Conservation (phyloP, 306 rosid genomes). For the cucumber (Cucumis sativus) region DNA sequence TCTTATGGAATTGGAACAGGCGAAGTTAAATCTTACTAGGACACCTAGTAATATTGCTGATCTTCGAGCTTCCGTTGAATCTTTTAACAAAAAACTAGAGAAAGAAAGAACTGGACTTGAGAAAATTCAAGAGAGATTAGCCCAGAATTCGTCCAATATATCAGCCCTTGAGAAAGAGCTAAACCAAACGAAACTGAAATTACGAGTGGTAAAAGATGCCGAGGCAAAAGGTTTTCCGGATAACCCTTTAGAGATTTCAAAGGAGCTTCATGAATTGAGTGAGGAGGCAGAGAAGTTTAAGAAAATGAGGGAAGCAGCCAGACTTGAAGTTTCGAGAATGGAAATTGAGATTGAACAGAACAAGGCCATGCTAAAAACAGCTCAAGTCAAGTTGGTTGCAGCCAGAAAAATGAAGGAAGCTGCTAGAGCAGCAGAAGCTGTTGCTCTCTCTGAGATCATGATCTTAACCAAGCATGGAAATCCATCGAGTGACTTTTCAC, state of each 20-base stretch:
- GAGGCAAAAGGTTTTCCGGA: conserved; percentile 30
- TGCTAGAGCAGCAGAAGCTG: conserved; percentile 77
- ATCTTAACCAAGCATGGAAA: conserved; percentile 34
- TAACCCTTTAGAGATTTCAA: conserved; percentile 39
- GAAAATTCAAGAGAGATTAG: conserved; percentile 65
- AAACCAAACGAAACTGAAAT: conserved; percentile 48
- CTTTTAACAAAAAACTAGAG: conserved; percentile 57
- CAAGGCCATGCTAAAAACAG: conserved; percentile 52
- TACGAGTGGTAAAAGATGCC: conserved; percentile 48
- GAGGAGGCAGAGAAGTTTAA: conserved; percentile 64
- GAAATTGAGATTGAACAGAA: conserved; percentile 75
- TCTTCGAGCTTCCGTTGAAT: conserved; percentile 58
- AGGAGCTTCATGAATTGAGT: conserved; percentile 55
- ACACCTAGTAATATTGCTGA: conserved; percentile 71
- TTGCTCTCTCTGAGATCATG: conserved; percentile 62
- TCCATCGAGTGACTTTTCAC: conserved; percentile 23
- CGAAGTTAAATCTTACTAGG: conserved; percentile 60
- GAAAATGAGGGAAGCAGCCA: conserved; percentile 60
- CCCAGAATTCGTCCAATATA: conserved; percentile 51
- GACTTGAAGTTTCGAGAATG: conserved; percentile 41
- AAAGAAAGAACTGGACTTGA: conserved; percentile 61
- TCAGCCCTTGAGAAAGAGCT: conserved; percentile 72
- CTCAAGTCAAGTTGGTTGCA: conserved; percentile 72
- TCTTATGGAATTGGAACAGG: conserved; percentile 71
- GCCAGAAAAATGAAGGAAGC: conserved; percentile 93